Evolutionary conservation across 441 rosid species (phyloP), one percentile per base, ranked within the genome.

Genomic region (Daphne laureola): DNA sequence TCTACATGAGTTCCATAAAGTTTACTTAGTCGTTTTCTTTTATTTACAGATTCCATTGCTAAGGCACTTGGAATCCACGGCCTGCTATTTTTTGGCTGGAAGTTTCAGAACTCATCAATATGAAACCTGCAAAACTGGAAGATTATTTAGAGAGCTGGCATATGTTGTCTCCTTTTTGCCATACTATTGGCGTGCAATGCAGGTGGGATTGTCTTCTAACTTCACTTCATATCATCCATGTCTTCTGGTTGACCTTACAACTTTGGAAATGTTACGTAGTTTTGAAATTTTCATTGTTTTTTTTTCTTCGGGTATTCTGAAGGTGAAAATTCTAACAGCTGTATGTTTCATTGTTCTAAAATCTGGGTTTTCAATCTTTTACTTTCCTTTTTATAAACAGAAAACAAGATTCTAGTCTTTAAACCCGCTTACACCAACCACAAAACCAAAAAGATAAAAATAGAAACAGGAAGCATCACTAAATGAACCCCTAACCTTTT

Each of bases 111-210:
- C 92, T 27, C 98, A 87, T 46, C 68, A 64, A 47, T 86, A 73
- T 15, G 83, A 75, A 51, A 86, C 94, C 26, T 90, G 96, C 73
- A 77, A 68, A 43, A 81, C 62, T 2, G 96, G 99, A 59, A 80
- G 69, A 59, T 54, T 82, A 13, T 90, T 77, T 40, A 67, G 80
- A 54, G 94, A 90, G 51, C 83, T 94, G 7, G 94, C 82, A 36
- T 90, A 86, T 65, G 73, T 81, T 5, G 86, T 94, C 61, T 90
- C 98, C 1, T 94, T 94, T 69, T 67, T 73, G 52, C 99, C 98
- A 1, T 94, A 86, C 68, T 90, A 86, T 64, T 90, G 95, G 98
- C 94, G 98, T 46, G 98, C 99, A 1, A 86, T 90, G 96, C 99
- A 94, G 86, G 99, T 90, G 69, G 67, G 0, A 14, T 47, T 27